Base-by-base conservation (phyloP, 352 stramenopile genomes). In the Globisporangium echinulatum region DNA sequence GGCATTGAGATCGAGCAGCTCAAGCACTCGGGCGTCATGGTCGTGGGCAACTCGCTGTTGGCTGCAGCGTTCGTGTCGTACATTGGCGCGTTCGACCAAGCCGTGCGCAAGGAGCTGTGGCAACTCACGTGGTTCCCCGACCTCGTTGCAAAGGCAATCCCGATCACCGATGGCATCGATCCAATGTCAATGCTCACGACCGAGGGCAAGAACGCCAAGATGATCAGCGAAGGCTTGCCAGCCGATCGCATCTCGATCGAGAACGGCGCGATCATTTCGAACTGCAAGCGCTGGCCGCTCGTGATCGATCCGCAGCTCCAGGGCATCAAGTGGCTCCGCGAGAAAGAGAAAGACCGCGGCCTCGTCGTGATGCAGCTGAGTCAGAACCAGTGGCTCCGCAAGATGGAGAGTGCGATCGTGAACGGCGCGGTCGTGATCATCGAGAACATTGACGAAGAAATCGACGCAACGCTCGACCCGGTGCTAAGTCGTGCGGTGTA, bases 301-400 rank as follows among this genome's bases (percentile, higher is more conserved):
- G 90, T 99, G 46, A 99, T 99, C 56, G 96, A 99, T 68, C 96
- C 96, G 58, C 96, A 99, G 69, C 68, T 97, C 15, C 96, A 99
- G 74, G 97, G 94, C 6, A 99, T 99, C 74, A 99, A 99, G 67
- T 99, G 97, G 97, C 86, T 99, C 14, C 85, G 86, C 47, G 85
- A 93, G 55, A 98, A 98, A 61, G 93, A 98, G 68, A 96, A 98
- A 62, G 84, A 92, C 49, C 85, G 92, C 17, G 79, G 92, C 0
- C 69, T 99, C 0, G 69, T 96, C 14, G 92, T 98, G 48, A 84
- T 98, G 64, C 95, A 99, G 57, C 62, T 99, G 17, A 98, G 88
- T 5, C 94, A 98, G 67, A 97, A 97, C 63, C 94, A 98, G 58
- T 99, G 96, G 96, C 70, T 98, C 33, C 90, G 94, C 46, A 92